Evolutionary conservation across 1,284 basidiomycete species (phyloP).

Genomic region (Cryptococcus amylolentus): DNA sequence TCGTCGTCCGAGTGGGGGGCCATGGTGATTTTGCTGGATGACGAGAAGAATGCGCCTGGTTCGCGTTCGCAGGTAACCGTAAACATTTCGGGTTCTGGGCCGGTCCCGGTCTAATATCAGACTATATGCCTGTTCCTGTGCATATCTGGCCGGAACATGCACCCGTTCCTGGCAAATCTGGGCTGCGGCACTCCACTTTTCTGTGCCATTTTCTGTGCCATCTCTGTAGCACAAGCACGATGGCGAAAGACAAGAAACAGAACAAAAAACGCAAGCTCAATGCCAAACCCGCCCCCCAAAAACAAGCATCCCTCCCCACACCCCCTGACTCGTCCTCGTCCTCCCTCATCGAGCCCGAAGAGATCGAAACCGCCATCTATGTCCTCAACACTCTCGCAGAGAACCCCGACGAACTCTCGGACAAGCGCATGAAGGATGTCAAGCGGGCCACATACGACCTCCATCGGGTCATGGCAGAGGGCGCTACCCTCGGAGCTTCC

Average conservation of each 20-base stretch:
- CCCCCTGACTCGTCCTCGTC: slow-evolving; percentile 4
- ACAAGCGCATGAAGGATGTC: slow-evolving; percentile 42
- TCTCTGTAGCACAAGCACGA: background rate
- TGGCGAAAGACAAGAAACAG: slow-evolving; percentile 34
- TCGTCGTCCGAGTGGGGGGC: background rate
- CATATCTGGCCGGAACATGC: too few relatives aligned
- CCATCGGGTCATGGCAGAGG: slow-evolving; percentile 43
- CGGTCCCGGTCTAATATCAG: background rate
- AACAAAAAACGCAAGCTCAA: slow-evolving; percentile 30
- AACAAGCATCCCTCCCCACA: slow-evolving; percentile 4
- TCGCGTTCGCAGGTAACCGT: too few relatives aligned
- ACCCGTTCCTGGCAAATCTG: background rate
- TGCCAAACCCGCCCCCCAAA: background rate
- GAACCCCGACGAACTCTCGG: slow-evolving; percentile 37
- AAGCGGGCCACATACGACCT: slow-evolving; percentile 45
- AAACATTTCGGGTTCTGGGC: too few relatives aligned
- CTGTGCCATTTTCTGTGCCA: background rate
- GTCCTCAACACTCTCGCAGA: slow-evolving; percentile 38
- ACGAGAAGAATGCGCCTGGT: too few relatives aligned
- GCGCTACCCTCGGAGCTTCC: slow-evolving; percentile 38
- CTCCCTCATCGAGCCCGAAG: slow-evolving; percentile 34
- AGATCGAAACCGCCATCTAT: slow-evolving; percentile 41
- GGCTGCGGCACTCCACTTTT: background rate
- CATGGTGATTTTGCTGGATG: background rate
- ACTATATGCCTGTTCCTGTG: too few relatives aligned